Evolutionary conservation across 495 filamentous ascomycete genomes (phyloP).

Genomic region (Acidiella bohemica): DNA sequence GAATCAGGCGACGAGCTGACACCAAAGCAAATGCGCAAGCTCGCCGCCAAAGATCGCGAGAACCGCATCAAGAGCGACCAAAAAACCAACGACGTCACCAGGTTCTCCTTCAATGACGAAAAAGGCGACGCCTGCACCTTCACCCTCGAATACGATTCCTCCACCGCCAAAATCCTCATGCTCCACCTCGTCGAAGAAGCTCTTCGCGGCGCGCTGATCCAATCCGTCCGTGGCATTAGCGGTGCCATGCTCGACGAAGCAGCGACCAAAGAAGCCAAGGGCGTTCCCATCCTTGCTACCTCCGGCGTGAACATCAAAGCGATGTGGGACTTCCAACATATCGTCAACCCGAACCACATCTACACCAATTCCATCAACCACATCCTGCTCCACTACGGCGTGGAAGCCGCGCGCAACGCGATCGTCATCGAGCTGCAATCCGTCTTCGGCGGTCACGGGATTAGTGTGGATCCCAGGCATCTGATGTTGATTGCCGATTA

Average conservation of each 20-base stretch:
- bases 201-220: slow-evolving; percentile 63
- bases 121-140: slow-evolving; percentile 64
- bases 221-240: slow-evolving; percentile 64
- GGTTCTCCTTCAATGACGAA: slow-evolving; percentile 68
- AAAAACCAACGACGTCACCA: slow-evolving; percentile 48
- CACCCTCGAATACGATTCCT: slow-evolving; percentile 67
- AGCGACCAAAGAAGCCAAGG: slow-evolving; percentile 45
- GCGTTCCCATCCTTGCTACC: slow-evolving; percentile 51
- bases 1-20: slow-evolving; percentile 43
- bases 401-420: slow-evolving; percentile 75
- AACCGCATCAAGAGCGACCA: slow-evolving; percentile 45
- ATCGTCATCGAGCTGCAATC: slow-evolving; percentile 77
- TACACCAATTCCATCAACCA: slow-evolving; percentile 86
- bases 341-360: slow-evolving; percentile 74
- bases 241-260: slow-evolving; percentile 45
- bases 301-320: slow-evolving; percentile 78
- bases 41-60: slow-evolving; percentile 41
- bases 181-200: slow-evolving; percentile 74
- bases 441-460: slow-evolving; percentile 86
- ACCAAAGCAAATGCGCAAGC: slow-evolving; percentile 37
- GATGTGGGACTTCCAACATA: slow-evolving; percentile 60
- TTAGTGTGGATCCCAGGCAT: slow-evolving; percentile 83
- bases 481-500: slow-evolving; percentile 90
- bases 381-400: slow-evolving; percentile 74
- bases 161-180: slow-evolving; percentile 82